These are phyloP conservation scores for Spergularia azorica DNA, from an alignment of 179 eudicot genomes.

Conservation along the genomic window DNA sequence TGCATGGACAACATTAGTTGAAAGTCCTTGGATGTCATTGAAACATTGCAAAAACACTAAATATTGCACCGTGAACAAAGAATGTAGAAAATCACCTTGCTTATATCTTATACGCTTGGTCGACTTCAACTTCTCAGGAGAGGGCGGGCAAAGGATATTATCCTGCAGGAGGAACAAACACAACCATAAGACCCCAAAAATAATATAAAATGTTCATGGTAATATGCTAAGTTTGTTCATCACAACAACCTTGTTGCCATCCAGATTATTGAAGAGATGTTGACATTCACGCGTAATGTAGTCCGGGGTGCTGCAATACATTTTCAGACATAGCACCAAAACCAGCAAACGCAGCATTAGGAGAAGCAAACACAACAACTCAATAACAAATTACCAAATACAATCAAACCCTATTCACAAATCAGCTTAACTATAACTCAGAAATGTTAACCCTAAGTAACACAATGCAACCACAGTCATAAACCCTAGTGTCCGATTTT, in stretches of 20 bases:
- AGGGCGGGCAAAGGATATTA: conserved; percentile 62
- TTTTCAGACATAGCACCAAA: conserved; percentile 7
- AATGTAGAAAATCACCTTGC: conserved; percentile 40
- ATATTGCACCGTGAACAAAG: neutral
- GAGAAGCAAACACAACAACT: neutral
- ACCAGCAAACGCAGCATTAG: conserved; percentile 6
- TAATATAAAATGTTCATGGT: neutral
- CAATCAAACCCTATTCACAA: neutral
- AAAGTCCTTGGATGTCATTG: neutral
- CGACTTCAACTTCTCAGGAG: conserved; percentile 77
- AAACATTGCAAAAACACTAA: neutral
- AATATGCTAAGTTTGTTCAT: neutral
- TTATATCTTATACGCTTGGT: conserved; percentile 55
- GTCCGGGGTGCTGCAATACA: conserved; percentile 78
- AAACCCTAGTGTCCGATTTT: neutral
- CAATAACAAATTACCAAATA: neutral
- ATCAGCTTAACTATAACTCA: neutral
- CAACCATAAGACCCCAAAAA: neutral
- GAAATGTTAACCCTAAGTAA: neutral
- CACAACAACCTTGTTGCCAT: conserved; percentile 50
- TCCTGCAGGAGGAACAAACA: conserved; percentile 46
- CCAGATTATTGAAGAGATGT: conserved; percentile 47
- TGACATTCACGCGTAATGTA: conserved; percentile 83
- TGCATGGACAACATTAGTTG: neutral
- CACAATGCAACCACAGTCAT: neutral